Evolutionary conservation across 805 yeast genomes (phyloP).

Genomic region (Teunomyces barrocoloradensis): DNA sequence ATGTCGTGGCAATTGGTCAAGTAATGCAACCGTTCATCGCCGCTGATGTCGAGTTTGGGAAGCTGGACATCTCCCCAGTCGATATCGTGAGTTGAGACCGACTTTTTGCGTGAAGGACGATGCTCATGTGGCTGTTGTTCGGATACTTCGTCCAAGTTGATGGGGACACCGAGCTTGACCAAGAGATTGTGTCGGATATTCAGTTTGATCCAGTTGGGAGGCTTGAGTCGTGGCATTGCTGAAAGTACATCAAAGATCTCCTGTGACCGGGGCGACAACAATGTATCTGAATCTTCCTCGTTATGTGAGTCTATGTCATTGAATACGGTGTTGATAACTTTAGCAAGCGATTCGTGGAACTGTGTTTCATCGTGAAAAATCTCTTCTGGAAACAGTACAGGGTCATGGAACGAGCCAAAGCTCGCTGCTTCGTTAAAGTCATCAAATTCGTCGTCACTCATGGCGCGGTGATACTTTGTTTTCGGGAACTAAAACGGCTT

Average conservation of each 20-base stretch:
- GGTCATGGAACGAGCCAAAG: slow-evolving; percentile 38
- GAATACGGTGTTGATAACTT: slow-evolving; percentile 12
- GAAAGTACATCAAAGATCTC: slow-evolving; percentile 48
- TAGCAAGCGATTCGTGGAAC: not conserved
- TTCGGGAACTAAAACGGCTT: not conserved
- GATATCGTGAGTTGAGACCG: slow-evolving; percentile 16
- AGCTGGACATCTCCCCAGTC: slow-evolving; percentile 34
- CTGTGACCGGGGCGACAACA: slow-evolving; percentile 33
- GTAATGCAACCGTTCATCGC: slow-evolving; percentile 23
- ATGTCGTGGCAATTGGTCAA: slow-evolving; percentile 24
- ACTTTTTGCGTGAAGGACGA: slow-evolving; percentile 4
- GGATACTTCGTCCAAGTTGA: slow-evolving; percentile 57
- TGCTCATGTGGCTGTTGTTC: slow-evolving; percentile 2
- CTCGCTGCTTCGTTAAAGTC: slow-evolving; percentile 18
- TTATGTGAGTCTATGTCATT: slow-evolving; percentile 10
- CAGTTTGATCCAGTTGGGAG: slow-evolving; percentile 69
- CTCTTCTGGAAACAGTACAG: not conserved
- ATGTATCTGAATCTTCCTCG: slow-evolving; percentile 9
- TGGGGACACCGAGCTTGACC: slow-evolving; percentile 67
- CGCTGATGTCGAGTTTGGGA: slow-evolving; percentile 34
- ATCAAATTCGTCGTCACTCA: slow-evolving; percentile 7
- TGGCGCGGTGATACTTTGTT: not conserved
- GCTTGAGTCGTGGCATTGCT: slow-evolving; percentile 47
- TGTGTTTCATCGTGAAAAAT: not conserved
- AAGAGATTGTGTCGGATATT: slow-evolving; percentile 62